Evolutionary conservation across 2,329 filamentous ascomycete genomes (phyloP).

Genomic region (Corniculantispora saksenae): DNA sequence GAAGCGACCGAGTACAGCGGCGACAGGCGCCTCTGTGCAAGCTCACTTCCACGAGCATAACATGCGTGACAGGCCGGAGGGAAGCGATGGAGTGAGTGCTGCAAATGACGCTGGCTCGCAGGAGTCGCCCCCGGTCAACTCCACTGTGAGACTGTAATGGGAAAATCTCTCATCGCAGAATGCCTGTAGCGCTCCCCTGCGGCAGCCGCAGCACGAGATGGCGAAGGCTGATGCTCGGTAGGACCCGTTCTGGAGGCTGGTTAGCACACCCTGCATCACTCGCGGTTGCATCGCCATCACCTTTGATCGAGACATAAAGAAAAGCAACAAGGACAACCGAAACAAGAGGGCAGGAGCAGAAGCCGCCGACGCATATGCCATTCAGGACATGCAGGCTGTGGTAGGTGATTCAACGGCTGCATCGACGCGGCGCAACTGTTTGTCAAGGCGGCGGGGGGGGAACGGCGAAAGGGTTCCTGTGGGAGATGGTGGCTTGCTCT

Average conservation of each 20-base stretch:
- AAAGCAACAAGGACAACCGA: neutral
- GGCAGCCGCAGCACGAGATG: conserved; percentile 3
- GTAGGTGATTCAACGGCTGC: neutral
- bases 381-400: conserved; percentile 1
- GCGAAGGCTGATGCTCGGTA: neutral
- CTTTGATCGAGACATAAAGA: neutral
- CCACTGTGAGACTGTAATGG: conserved; percentile 6
- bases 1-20: neutral
- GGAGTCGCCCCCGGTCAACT: neutral
- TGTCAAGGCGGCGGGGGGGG: neutral
- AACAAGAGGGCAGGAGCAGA: neutral
- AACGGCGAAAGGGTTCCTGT: neutral
- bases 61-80: neutral
- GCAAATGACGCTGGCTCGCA: neutral
- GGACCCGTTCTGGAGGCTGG: neutral
- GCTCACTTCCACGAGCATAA: too few species aligned
- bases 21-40: neutral
- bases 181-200: neutral
- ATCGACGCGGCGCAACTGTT: neutral
- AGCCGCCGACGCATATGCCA: neutral
- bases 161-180: conserved; percentile 8
- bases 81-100: neutral
- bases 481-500: conserved; percentile 17
- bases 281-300: neutral
- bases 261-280: conserved; percentile 7